phyloP scores from a whole-genome alignment of 768 basidiomycete species.

The Saitozyma sp. region DNA sequence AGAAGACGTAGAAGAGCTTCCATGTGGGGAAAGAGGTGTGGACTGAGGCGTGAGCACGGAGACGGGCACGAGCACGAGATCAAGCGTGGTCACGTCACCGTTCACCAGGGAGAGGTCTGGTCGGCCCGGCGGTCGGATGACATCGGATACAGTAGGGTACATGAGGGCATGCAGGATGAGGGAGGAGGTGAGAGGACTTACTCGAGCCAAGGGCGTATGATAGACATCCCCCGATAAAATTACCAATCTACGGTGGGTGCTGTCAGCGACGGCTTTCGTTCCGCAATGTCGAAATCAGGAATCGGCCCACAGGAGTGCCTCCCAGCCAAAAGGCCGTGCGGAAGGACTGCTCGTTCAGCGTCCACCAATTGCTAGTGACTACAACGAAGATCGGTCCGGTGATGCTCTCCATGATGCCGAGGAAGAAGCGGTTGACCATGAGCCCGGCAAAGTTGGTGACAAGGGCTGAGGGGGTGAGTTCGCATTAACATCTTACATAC shows the following conservation, averaged over 20 bases:
- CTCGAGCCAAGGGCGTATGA: slow-evolving; percentile 5
- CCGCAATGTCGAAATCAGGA: too few species aligned
- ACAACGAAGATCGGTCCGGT: slow-evolving; percentile 5
- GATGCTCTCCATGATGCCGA: slow-evolving; percentile 6
- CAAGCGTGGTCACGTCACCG: too few species aligned
- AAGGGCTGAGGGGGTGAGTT: neutral
- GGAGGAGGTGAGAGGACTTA: neutral
- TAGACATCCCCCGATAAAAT: slow-evolving; percentile 9
- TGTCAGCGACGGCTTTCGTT: neutral
- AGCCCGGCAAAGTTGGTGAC: slow-evolving; percentile 5
- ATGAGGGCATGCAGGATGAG: too few species aligned
- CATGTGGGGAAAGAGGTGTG: slow-evolving; percentile 5
- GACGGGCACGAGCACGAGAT: too few species aligned
- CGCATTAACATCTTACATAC: too few species aligned
- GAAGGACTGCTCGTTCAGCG: slow-evolving; percentile 5
- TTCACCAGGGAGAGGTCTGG: too few species aligned
- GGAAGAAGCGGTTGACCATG: slow-evolving; percentile 14
- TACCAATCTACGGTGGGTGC: neutral
- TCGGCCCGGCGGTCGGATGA: too few species aligned
- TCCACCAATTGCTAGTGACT: slow-evolving; percentile 9
- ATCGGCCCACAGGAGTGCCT: slow-evolving; percentile 6
- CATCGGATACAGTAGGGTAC: too few species aligned
- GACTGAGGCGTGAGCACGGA: neutral
- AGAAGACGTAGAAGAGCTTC: slow-evolving; percentile 10
- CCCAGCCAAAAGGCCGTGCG: slow-evolving; percentile 10